Conservation (phyloP, 192 early-diverging fungal genomes). For the Funneliformis geosporum region DNA sequence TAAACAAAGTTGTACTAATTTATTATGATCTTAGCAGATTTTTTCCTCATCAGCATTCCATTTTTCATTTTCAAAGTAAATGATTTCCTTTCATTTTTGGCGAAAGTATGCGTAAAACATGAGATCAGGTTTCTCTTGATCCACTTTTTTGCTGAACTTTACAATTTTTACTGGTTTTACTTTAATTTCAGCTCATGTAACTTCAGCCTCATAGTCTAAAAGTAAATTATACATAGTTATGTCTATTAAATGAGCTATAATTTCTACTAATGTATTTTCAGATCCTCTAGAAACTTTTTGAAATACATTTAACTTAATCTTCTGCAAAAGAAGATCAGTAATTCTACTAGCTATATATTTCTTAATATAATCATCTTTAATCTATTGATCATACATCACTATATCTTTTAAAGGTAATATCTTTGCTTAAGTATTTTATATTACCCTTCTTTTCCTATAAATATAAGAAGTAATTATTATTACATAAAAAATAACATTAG, state of each 20-base stretch:
- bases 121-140: too few species aligned
- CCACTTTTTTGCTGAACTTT: too few species aligned
- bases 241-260: slow-evolving; percentile 7
- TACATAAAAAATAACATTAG: not conserved
- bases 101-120: too few species aligned
- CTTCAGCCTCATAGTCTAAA: too few species aligned
- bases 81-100: too few species aligned
- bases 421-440: not conserved
- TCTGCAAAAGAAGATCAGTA: slow-evolving; percentile 10
- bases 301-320: slow-evolving; percentile 11
- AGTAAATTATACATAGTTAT: not conserved
- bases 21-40: too few species aligned
- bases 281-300: not conserved
- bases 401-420: slow-evolving; percentile 2
- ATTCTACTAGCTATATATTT: not conserved
- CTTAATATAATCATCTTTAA: not conserved
- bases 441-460: slow-evolving; percentile 6
- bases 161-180: slow-evolving; percentile 7
- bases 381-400: slow-evolving; percentile 20
- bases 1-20: too few species aligned
- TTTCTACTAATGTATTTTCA: too few species aligned
- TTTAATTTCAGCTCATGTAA: too few species aligned
- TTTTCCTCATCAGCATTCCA: too few species aligned
- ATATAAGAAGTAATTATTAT: not conserved
- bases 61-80: too few species aligned